Evolutionary conservation across 306 rosid species (phyloP).

Genomic region (Glycine soja): DNA sequence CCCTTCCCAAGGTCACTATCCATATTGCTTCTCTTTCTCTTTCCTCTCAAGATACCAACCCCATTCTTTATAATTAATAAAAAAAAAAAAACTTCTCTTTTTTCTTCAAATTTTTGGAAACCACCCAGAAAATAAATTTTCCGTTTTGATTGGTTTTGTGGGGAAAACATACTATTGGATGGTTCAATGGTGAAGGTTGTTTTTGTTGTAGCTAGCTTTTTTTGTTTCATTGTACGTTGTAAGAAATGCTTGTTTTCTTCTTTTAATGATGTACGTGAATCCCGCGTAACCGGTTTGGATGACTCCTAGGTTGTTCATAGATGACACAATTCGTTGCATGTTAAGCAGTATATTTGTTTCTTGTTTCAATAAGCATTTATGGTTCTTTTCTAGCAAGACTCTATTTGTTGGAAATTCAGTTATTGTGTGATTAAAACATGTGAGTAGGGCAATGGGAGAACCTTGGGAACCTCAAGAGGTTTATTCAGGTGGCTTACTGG

Average conservation of each 20-base stretch:
- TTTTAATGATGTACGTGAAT: neutral
- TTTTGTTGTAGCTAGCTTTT: neutral
- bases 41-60: neutral
- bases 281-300: neutral
- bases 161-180: neutral
- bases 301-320: neutral
- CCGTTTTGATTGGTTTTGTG: conserved; percentile 5
- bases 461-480: neutral
- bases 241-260: neutral
- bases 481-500: conserved; percentile 19
- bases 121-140: neutral
- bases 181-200: neutral
- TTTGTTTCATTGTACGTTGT: neutral
- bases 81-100: neutral
- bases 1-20: conserved; percentile 68
- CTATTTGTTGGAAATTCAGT: conserved; percentile 4
- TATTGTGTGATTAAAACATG: conserved; percentile 1
- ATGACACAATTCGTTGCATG: neutral
- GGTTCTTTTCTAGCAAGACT: neutral
- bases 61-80: neutral
- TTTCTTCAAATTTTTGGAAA: neutral
- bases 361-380: conserved; percentile 16
- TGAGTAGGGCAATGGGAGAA: conserved; percentile 16
- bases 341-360: neutral
- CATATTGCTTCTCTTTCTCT: neutral